Percentiles rank a stretch among this genome's conserved stretches.
Evolutionary conservation across 495 filamentous ascomycete species (phyloP).

Genomic region (Platismatia glauca): DNA sequence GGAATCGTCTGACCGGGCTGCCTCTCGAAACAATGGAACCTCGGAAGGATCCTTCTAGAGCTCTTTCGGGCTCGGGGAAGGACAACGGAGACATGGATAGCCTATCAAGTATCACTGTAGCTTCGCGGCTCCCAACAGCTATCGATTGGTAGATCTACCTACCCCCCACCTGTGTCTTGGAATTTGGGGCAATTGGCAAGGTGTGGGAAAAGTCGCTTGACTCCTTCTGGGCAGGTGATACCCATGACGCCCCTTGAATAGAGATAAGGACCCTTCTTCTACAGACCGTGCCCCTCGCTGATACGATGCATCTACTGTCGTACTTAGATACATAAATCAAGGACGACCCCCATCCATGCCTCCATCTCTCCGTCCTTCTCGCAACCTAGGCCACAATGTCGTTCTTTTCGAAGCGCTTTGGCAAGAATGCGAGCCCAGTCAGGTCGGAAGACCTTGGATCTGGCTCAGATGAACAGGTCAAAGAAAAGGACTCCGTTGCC

Average conservation of each 20-base stretch:
- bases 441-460: slow-evolving; percentile 2
- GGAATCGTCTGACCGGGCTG: neutral
- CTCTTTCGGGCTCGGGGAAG: neutral
- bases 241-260: too few relatives aligned
- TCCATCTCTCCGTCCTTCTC: neutral
- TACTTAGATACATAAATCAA: neutral
- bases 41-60: neutral
- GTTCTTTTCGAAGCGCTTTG: slow-evolving; percentile 9
- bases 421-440: neutral
- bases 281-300: neutral
- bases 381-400: neutral
- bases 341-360: neutral
- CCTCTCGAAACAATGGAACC: neutral
- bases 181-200: too few relatives aligned
- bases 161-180: neutral
- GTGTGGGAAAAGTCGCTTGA: neutral
- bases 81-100: neutral
- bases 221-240: neutral
- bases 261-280: neutral
- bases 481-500: slow-evolving; percentile 8
- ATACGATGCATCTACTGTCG: neutral
- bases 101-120: neutral
- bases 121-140: neutral
- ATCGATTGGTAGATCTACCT: neutral
- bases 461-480: neutral